phyloP scores from a whole-genome alignment of 306 rosid genomes.

The Elaeagnus macrophylla region DNA sequence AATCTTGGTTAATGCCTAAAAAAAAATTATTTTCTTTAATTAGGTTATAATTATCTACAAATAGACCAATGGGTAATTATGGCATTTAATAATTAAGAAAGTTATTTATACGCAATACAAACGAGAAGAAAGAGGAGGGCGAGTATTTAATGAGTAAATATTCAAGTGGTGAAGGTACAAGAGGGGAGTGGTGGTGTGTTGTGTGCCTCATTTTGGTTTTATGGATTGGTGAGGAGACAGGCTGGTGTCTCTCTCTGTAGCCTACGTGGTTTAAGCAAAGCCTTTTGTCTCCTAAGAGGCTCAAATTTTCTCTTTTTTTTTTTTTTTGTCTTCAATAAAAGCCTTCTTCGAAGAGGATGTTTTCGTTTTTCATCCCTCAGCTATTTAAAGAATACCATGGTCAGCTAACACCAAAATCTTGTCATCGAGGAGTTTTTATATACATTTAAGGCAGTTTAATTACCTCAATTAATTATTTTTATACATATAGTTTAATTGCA shows the following conservation, averaged over 20 bases:
- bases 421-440: no score
- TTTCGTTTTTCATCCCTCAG: no score
- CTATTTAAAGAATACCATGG: no score
- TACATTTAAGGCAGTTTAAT: no score
- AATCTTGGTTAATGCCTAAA: no score
- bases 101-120: neutral
- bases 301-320: no score
- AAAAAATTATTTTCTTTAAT: no score
- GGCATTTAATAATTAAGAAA: slow-evolving; percentile 4
- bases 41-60: neutral
- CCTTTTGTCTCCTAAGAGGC: slow-evolving; percentile 23
- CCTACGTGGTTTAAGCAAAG: slow-evolving; percentile 34
- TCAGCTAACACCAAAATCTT: no score
- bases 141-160: slow-evolving; percentile 19
- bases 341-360: no score
- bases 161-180: slow-evolving; percentile 21
- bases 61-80: slow-evolving; percentile 1
- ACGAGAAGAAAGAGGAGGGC: neutral
- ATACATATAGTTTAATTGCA: no score
- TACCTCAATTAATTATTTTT: no score
- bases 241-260: slow-evolving; percentile 5
- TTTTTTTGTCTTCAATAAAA: no score
- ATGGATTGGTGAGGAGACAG: slow-evolving; percentile 25
- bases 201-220: slow-evolving; percentile 22
- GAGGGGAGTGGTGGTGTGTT: slow-evolving; percentile 27